Percentiles rank a stretch among this genome's conserved stretches.
phyloP scores from a whole-genome alignment of 768 basidiomycete genomes.

The Amanita pallidorosea region DNA sequence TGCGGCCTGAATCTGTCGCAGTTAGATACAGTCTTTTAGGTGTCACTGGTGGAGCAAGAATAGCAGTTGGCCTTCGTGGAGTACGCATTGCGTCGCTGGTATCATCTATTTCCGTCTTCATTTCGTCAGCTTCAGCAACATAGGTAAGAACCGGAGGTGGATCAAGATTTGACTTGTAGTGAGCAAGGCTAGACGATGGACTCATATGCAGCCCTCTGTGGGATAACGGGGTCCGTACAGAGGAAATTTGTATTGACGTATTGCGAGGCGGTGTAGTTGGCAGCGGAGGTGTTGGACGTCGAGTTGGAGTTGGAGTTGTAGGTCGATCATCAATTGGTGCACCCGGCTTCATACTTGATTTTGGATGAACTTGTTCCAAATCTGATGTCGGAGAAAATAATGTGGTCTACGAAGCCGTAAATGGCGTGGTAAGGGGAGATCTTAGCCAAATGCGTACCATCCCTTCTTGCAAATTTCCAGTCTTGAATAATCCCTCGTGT shows the following conservation, averaged over 20 bases:
- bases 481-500: slow-evolving; percentile 19
- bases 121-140: slow-evolving; percentile 13
- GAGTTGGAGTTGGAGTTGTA: not conserved
- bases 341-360: not conserved
- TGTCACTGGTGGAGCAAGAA: slow-evolving; percentile 24
- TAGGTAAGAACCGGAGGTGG: slow-evolving; percentile 38
- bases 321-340: slow-evolving; percentile 10
- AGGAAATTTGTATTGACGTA: slow-evolving; percentile 35
- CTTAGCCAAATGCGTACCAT: not conserved
- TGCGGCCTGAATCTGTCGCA: slow-evolving; percentile 28
- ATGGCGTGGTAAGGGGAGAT: not conserved
- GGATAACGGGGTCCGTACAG: slow-evolving; percentile 55
- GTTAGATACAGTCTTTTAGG: slow-evolving; percentile 22
- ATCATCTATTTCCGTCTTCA: slow-evolving; percentile 12
- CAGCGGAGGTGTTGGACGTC: slow-evolving; percentile 14
- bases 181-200: slow-evolving; percentile 50
- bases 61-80: slow-evolving; percentile 23
- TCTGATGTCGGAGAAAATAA: slow-evolving; percentile 32
- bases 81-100: slow-evolving; percentile 24
- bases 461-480: not conserved
- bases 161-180: slow-evolving; percentile 61
- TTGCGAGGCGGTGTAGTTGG: slow-evolving; percentile 28
- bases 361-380: slow-evolving; percentile 14
- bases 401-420: slow-evolving; percentile 2
- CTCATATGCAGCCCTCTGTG: slow-evolving; percentile 64